phyloP scores from a whole-genome alignment of 345 rosid species.

The Microthlaspi erraticum region DNA sequence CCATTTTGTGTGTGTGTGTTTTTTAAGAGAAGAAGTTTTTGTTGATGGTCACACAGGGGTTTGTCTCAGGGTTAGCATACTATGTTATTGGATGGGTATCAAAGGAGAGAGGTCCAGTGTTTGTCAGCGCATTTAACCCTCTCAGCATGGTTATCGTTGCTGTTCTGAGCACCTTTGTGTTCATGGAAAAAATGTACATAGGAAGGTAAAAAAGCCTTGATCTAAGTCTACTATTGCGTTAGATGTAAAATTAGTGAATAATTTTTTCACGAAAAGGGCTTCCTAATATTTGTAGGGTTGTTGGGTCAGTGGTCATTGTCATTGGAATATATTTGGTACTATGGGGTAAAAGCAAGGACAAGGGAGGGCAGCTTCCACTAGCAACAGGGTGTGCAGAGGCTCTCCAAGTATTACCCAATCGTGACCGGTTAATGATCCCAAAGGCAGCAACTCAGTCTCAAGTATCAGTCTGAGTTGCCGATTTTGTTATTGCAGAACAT shows the following conservation, averaged over 20 bases:
- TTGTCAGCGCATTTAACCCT: slow-evolving; percentile 74
- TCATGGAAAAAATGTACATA: slow-evolving; percentile 52
- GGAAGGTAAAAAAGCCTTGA: slow-evolving; percentile 57
- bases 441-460: slow-evolving; percentile 31
- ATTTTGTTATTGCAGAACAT: slow-evolving; percentile 26
- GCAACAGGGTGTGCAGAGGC: slow-evolving; percentile 36
- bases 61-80: slow-evolving; percentile 61
- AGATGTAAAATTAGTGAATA: slow-evolving; percentile 1
- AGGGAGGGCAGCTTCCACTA: slow-evolving; percentile 28
- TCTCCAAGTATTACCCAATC: slow-evolving; percentile 20
- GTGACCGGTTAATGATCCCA: slow-evolving; percentile 5
- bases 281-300: slow-evolving; percentile 39
- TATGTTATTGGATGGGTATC: slow-evolving; percentile 56
- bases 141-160: slow-evolving; percentile 65
- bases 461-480: slow-evolving; percentile 31
- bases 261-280: slow-evolving; percentile 15
- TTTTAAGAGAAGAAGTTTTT: slow-evolving; percentile 20
- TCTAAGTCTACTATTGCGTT: background rate
- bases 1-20: slow-evolving; percentile 1
- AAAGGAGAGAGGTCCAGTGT: slow-evolving; percentile 69
- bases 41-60: slow-evolving; percentile 54
- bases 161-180: slow-evolving; percentile 55
- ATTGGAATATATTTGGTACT: slow-evolving; percentile 49
- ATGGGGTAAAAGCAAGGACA: slow-evolving; percentile 57
- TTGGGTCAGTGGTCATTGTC: slow-evolving; percentile 49